Evolutionary conservation across 371 early-diverging fungal species (phyloP).

Genomic region (Mortierella sp.): DNA sequence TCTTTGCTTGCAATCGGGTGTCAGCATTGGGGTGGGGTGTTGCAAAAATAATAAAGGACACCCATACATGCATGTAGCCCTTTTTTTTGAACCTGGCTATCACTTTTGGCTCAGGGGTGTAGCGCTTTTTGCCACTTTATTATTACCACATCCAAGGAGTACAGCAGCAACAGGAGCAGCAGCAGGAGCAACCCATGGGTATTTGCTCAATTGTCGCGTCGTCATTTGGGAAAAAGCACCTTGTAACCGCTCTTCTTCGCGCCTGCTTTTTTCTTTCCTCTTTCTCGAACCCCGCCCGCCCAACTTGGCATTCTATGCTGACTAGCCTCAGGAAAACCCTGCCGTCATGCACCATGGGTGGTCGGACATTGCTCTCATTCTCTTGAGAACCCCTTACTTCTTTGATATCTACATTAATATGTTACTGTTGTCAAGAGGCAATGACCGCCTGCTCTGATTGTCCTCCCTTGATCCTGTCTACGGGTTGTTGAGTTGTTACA

Average conservation of each 20-base stretch:
- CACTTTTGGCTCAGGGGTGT: neutral
- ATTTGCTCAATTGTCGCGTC: neutral
- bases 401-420: neutral
- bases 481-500: neutral
- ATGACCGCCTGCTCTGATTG: neutral
- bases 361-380: neutral
- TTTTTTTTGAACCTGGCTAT: neutral
- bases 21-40: neutral
- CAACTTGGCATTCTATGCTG: neutral
- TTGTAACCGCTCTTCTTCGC: neutral
- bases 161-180: neutral
- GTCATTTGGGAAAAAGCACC: neutral
- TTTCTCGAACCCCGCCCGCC: neutral
- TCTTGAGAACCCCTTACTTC: neutral
- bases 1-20: neutral
- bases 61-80: neutral
- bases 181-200: neutral
- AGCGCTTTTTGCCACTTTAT: neutral
- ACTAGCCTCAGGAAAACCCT: constrained; percentile 1
- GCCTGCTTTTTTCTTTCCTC: neutral
- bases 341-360: neutral
- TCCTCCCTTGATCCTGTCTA: constrained; percentile 3
- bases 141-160: constrained; percentile 8
- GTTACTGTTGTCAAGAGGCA: neutral
- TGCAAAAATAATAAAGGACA: neutral